A percentile compares a stretch with the other conserved stretches of the same genome.
Conservation (phyloP, 2,329 filamentous ascomycete genomes). For the Pseudogymnoascus sp. region DNA sequence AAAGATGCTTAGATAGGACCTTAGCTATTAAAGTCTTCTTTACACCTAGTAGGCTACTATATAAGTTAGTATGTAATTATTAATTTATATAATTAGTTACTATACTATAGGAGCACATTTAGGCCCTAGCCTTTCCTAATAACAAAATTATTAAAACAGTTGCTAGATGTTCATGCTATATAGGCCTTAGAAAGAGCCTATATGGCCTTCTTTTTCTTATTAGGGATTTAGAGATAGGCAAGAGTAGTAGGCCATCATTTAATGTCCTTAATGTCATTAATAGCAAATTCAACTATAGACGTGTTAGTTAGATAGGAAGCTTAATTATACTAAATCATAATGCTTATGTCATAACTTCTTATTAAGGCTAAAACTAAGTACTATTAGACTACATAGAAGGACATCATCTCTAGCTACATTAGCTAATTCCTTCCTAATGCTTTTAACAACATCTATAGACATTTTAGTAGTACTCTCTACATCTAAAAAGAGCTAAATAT, state of each 20-base stretch:
- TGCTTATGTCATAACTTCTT: slow-evolving; percentile 20
- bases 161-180: not conserved
- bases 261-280: slow-evolving; percentile 23
- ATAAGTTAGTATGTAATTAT: slow-evolving; percentile 1
- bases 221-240: slow-evolving; percentile 20
- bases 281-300: slow-evolving; percentile 18
- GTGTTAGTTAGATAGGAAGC: not conserved
- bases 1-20: slow-evolving; percentile 11
- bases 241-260: slow-evolving; percentile 16
- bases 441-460: slow-evolving; percentile 9
- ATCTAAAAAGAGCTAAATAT: not conserved
- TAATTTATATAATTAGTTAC: not conserved
- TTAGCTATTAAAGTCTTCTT: slow-evolving; percentile 5
- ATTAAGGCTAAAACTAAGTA: slow-evolving; percentile 19
- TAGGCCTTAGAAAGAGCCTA: not conserved
- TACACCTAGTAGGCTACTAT: not conserved
- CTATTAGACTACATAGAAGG: slow-evolving; percentile 20
- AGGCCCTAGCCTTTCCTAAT: not conserved
- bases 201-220: slow-evolving; percentile 19
- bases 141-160: not conserved
- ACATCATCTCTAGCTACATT: slow-evolving; percentile 18
- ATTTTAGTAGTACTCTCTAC: not conserved
- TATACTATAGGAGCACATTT: not conserved
- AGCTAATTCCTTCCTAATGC: slow-evolving; percentile 10
- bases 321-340: not conserved